A percentile compares a stretch with the other conserved stretches of the same genome.
phyloP scores from a whole-genome alignment of 1,284 basidiomycete species.

The Cutaneotrichosporon mucoides region DNA sequence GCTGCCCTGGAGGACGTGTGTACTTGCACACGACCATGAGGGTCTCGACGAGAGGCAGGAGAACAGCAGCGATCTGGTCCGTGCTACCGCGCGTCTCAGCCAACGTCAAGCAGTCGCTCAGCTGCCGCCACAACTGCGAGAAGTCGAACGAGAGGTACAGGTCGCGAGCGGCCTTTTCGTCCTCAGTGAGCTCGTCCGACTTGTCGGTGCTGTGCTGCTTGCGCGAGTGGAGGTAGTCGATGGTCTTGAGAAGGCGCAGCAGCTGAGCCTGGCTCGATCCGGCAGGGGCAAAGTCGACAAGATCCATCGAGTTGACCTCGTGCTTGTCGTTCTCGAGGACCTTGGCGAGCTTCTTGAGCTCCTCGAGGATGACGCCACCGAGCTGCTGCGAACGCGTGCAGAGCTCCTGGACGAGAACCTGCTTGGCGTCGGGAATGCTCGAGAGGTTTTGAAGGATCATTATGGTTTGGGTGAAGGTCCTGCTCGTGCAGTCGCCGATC shows the following conservation, averaged over 20 bases:
- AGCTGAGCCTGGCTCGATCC: conserved; percentile 91
- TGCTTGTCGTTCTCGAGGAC: conserved; percentile 60
- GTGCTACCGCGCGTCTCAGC: conserved; percentile 75
- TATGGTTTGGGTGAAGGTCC: conserved; percentile 86
- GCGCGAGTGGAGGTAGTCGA: conserved; percentile 88
- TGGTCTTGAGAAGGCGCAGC: conserved; percentile 85
- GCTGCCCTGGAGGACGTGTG: conserved; percentile 13
- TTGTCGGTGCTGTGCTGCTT: conserved; percentile 34
- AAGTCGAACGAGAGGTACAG: conserved; percentile 88
- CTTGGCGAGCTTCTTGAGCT: conserved; percentile 69
- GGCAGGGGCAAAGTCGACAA: conserved; percentile 83
- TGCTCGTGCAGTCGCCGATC: conserved; percentile 87
- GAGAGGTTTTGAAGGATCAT: conserved; percentile 85
- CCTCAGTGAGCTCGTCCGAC: conserved; percentile 48
- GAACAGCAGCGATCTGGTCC: conserved; percentile 81
- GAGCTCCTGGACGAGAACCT: conserved; percentile 81
- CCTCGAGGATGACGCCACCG: conserved; percentile 65
- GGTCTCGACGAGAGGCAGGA: conserved; percentile 86
- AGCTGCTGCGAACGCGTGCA: conserved; percentile 78
- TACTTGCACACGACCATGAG: conserved; percentile 99
- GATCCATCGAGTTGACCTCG: conserved; percentile 56
- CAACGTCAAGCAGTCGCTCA: conserved; percentile 76
- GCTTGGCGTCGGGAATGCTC: conserved; percentile 76
- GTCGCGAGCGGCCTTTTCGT: conserved; percentile 65
- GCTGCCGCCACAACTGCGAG: conserved; percentile 73